Percentiles rank a stretch among this genome's conserved stretches.
Evolutionary conservation across 305 asterid species (phyloP).

Genomic region (Vinca major): DNA sequence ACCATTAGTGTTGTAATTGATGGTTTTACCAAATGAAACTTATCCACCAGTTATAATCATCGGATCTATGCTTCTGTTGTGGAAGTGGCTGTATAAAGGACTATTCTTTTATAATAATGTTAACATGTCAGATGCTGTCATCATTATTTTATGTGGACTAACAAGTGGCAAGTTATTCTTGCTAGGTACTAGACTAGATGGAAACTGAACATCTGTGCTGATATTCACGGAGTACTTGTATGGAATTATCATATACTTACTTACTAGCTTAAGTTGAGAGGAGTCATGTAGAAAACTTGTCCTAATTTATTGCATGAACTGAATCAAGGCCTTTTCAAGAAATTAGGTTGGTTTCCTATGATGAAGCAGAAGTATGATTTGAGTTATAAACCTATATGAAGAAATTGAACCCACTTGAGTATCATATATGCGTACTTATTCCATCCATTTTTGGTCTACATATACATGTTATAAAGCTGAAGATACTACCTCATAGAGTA

Average conservation of each 20-base stretch:
- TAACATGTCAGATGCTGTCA: constrained; percentile 1
- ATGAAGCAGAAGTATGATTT: neutral
- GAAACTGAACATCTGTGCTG: neutral
- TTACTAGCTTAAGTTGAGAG: neutral
- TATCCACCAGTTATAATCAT: neutral
- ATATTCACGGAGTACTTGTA: neutral
- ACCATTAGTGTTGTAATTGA: neutral
- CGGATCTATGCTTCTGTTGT: neutral
- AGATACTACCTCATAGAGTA: too few relatives aligned
- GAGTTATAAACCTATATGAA: too few relatives aligned
- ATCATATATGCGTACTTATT: too few relatives aligned
- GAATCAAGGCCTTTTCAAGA: neutral
- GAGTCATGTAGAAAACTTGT: neutral
- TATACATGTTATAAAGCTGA: too few relatives aligned
- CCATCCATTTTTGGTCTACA: too few relatives aligned
- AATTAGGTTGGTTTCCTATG: neutral
- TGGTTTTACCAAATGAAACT: neutral
- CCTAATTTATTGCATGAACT: neutral
- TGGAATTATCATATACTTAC: neutral
- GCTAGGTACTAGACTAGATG: neutral
- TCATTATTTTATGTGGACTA: neutral
- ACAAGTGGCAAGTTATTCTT: neutral
- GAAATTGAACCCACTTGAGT: too few relatives aligned
- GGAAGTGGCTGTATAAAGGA: neutral
- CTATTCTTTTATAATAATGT: neutral